These are phyloP conservation scores for Sicyos baderoa DNA, from an alignment of 306 rosid species.

Conservation along the genomic window DNA sequence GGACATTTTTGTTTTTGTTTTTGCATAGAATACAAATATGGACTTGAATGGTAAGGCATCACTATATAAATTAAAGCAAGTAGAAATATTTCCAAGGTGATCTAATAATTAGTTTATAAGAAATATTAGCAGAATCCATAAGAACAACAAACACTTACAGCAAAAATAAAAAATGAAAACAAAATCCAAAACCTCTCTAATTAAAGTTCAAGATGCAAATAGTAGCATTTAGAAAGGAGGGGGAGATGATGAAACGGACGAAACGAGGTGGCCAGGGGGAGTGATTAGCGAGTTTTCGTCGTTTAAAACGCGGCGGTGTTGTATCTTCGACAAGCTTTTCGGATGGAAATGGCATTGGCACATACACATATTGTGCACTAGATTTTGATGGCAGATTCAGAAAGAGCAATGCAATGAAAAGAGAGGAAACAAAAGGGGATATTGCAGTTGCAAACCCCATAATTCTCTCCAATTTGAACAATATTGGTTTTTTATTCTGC, in stretches of 20 bases:
- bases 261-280: not conserved
- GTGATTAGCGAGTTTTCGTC: not conserved
- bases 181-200: too few species aligned
- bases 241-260: not conserved
- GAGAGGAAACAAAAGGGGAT: not conserved
- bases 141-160: too few species aligned
- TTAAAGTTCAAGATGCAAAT: not conserved
- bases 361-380: not conserved
- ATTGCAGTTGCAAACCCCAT: not conserved
- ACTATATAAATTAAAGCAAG: too few species aligned
- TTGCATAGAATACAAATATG: too few species aligned
- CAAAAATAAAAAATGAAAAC: too few species aligned
- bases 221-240: not conserved
- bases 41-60: too few species aligned
- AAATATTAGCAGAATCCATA: too few species aligned
- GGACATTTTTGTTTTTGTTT: too few species aligned
- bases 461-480: not conserved
- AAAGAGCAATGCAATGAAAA: not conserved
- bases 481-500: not conserved
- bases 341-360: not conserved
- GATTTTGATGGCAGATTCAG: slow-evolving; percentile 9
- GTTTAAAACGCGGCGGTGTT: not conserved
- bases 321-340: not conserved
- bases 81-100: too few species aligned
- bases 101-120: too few species aligned